These are phyloP conservation scores for Rhodofomes roseus DNA, from an alignment of 1,284 basidiomycete species.

Conservation along the genomic window DNA sequence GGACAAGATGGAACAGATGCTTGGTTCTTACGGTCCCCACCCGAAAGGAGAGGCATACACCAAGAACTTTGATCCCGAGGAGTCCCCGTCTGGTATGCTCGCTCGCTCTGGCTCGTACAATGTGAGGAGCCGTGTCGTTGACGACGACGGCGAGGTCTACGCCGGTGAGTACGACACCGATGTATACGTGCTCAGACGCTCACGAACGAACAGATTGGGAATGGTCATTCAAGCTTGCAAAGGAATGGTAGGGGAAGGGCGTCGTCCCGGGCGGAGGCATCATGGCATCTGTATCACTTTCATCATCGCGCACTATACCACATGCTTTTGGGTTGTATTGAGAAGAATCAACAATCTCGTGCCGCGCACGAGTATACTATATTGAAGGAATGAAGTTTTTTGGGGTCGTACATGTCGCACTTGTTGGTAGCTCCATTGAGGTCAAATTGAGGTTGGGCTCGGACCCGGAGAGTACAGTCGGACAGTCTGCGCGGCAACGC, in stretches of 20 bases:
- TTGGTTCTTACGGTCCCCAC: constrained; percentile 80
- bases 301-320: constrained; percentile 3
- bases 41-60: constrained; percentile 55
- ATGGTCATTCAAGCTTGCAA: constrained; percentile 78
- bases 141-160: constrained; percentile 77
- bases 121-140: constrained; percentile 77
- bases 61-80: constrained; percentile 75
- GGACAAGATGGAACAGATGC: constrained; percentile 88
- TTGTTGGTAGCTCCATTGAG: not conserved
- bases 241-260: constrained; percentile 61
- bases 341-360: not conserved
- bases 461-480: not conserved
- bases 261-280: constrained; percentile 12
- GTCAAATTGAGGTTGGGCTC: not conserved
- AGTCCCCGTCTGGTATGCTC: constrained; percentile 78
- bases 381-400: not conserved
- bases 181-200: not conserved
- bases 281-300: constrained; percentile 19
- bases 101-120: constrained; percentile 75
- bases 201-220: constrained; percentile 57
- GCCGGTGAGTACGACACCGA: constrained; percentile 49
- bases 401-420: not conserved
- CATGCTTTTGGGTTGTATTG: constrained; percentile 1
- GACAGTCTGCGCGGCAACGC: not conserved
- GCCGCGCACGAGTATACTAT: not conserved